These are phyloP conservation scores for Hebeloma cylindrosporum DNA, from an alignment of 768 basidiomycete genomes.

Conservation along the genomic window DNA sequence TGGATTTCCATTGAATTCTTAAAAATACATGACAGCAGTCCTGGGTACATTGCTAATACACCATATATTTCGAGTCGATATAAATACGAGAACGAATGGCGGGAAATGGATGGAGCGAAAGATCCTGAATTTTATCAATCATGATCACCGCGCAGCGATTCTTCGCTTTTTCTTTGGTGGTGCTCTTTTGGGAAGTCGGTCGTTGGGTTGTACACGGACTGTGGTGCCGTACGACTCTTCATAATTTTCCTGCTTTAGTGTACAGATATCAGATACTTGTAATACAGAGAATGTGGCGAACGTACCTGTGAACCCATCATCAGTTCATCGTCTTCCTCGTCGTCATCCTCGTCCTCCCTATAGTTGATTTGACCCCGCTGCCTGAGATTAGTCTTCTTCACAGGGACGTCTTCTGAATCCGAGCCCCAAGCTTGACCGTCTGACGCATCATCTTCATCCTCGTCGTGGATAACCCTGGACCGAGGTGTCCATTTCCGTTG, in stretches of 20 bases:
- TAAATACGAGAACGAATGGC: background rate
- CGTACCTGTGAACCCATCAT: constrained; percentile 60
- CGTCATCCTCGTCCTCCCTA: constrained; percentile 30
- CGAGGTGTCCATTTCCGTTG: constrained; percentile 10
- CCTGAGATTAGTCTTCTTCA: constrained; percentile 10
- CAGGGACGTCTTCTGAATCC: background rate
- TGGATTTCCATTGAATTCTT: too few relatives aligned
- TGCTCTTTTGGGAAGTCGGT: constrained; percentile 16
- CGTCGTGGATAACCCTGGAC: constrained; percentile 15
- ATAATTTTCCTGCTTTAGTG: constrained; percentile 36
- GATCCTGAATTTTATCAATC: background rate
- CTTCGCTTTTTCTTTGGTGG: constrained; percentile 39
- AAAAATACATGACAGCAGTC: too few relatives aligned
- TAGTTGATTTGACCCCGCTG: constrained; percentile 22
- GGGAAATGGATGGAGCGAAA: background rate
- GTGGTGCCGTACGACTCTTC: constrained; percentile 35
- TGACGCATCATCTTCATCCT: constrained; percentile 5
- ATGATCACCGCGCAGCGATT: constrained; percentile 17
- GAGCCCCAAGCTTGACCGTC: constrained; percentile 13
- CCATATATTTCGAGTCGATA: background rate
- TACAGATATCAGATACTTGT: background rate
- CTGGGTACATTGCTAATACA: too few relatives aligned
- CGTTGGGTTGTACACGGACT: constrained; percentile 13
- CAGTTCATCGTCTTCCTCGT: constrained; percentile 59
- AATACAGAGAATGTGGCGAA: too few relatives aligned